Evolutionary conservation across 257 asterid genomes (phyloP), one percentile per base, ranked within the genome.

Genomic region (Fraxinus pennsylvanica): DNA sequence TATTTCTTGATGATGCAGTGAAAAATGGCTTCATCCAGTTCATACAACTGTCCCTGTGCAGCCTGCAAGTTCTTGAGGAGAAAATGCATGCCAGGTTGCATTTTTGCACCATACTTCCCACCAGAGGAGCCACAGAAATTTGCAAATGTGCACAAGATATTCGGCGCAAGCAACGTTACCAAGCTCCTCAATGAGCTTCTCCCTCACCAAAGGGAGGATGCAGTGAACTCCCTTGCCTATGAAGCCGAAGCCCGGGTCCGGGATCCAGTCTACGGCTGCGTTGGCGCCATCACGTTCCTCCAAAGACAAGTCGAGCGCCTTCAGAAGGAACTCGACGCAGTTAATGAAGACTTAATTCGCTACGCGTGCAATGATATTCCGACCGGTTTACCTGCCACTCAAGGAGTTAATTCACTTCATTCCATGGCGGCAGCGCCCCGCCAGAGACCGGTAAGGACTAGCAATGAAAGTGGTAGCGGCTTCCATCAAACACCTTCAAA

Each of bases 121-220:
- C 91, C 91, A 0, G 88, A 88, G 39, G 89, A 87, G 81, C 91
- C 87, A 0, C 89, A 85, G 50, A 87, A 85, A 27, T 87, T 87
- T 59, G 86, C 83, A 25, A 88, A 88, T 59, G 91, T 88, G 14
- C 89, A 84, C 84, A 85, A 85, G 36, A 81, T 88, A 65, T 88
- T 86, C 54, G 92, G 92, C 0, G 89, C 92, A 3, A 83, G 92
- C 84, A 86, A 88, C 76, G 92, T 84, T 1, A 81, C 90, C 9
- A 88, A 88, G 74, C 90, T 86, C 41, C 88, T 88, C 10, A 86
- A 84, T 82, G 91, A 88, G 65, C 87, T 88, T 3, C 82, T 54
- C n/a, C 90, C 91, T 2, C 88, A 88, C 74, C 91, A 88, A 71
- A 87, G 91, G 10, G 88, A 86, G 38, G 91, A 88, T 29, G 91